A percentile compares a stretch with the other conserved stretches of the same genome.
These are phyloP conservation scores for Malassezia japonica DNA, from an alignment of 1,284 basidiomycete genomes.

Conservation along the genomic window DNA sequence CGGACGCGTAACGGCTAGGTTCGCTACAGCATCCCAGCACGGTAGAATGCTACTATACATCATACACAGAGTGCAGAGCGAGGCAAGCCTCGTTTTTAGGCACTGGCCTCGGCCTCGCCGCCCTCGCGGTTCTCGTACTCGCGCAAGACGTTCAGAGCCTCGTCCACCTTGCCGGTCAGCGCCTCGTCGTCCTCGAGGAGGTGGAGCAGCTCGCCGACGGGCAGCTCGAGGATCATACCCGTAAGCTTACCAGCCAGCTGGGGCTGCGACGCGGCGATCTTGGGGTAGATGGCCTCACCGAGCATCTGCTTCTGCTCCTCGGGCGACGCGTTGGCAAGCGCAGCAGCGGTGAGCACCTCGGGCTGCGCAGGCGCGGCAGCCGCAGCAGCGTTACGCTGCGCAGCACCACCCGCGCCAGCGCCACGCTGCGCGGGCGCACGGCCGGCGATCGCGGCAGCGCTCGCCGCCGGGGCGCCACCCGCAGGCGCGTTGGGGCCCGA, in stretches of 20 bases:
- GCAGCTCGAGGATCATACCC: slow-evolving; percentile 48
- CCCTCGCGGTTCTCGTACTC: slow-evolving; percentile 42
- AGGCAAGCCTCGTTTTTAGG: neutral
- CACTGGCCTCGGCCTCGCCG: slow-evolving; percentile 1
- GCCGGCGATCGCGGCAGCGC: neutral
- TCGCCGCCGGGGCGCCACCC: slow-evolving; percentile 25
- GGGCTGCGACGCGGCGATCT: slow-evolving; percentile 41
- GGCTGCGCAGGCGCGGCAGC: slow-evolving; percentile 26
- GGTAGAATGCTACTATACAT: slow-evolving; percentile 13
- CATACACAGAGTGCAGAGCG: neutral
- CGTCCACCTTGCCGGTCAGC: slow-evolving; percentile 44
- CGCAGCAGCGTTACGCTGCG: slow-evolving; percentile 19
- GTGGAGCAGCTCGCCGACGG: slow-evolving; percentile 46
- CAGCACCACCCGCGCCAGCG: slow-evolving; percentile 29
- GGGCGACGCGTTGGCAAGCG: slow-evolving; percentile 45
- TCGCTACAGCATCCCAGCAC: slow-evolving; percentile 2
- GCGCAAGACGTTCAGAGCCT: slow-evolving; percentile 45
- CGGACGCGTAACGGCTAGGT: neutral
- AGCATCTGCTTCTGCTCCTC: slow-evolving; percentile 50
- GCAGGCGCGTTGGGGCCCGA: slow-evolving; percentile 30
- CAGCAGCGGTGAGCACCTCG: slow-evolving; percentile 38
- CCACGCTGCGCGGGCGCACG: slow-evolving; percentile 18
- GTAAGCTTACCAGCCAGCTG: slow-evolving; percentile 48
- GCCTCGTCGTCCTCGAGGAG: slow-evolving; percentile 46
- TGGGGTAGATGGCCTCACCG: slow-evolving; percentile 48